Base-by-base conservation (phyloP, 2,329 filamentous ascomycete species). In the Penicillium sumatraense region DNA sequence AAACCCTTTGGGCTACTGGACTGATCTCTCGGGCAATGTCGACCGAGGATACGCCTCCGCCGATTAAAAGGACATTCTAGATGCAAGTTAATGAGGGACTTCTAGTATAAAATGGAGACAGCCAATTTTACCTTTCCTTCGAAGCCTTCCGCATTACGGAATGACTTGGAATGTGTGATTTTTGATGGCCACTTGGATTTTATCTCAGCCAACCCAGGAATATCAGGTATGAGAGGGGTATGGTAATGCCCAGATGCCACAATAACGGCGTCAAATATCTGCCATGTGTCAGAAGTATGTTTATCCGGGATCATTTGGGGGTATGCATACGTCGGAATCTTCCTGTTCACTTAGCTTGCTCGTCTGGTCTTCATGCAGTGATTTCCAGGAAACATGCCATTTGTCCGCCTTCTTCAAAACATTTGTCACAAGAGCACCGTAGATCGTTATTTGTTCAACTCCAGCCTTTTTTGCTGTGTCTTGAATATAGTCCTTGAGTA, bases 401-500 rank as follows among this genome's bases (percentile, higher is more conserved):
- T 72, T 71, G 0, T 58, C 35, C 2, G 68, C 72, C 0, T 69
- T 65, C 63, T 88, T 89, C 1, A 62, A 57, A 0, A 82, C 63
- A 3, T 74, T 70, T 56, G 82, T 81, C 0, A 89, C 87, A n/a
- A 83, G 75, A 0, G 86, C 88, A 41, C 86, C 75, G 61, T 84
- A 88, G 0, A 73, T 64, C 0, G 84, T 85, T 8, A 77, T 64
- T 0, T 75, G 68, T 2, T 83, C 69, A 0, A 88, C 80, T 0
- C 80, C 81, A 1, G 80, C 77, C 1, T 77, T 70, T 0, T 60
- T 59, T 0, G 86, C 81, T 1, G 86, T 81, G n/a, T 81, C 77
- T 56, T 86, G 82, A 4, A 90, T 81, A 62, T 90, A 90, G 2
- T 80, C 72, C 29, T 81, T 80, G 8, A 89, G 72, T 0, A 81